Evolutionary conservation across 352 stramenopile genomes (phyloP).

Genomic region (Phytophthora chlamydospora): DNA sequence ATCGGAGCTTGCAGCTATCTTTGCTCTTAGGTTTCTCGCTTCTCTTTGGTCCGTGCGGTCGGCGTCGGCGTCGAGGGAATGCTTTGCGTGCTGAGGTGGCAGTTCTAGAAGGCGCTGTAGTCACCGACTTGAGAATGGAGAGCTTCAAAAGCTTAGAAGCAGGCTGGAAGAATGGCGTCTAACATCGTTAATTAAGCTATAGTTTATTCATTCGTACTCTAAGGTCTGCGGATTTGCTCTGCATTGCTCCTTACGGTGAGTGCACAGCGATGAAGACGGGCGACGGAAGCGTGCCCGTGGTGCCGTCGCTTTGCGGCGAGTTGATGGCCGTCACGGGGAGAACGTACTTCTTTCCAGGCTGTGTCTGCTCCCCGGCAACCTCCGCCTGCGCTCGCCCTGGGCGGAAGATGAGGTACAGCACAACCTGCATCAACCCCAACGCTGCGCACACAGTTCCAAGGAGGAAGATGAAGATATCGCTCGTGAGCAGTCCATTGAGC

Average conservation of each 20-base stretch:
- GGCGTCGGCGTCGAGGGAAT: no score
- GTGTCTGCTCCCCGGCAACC: constrained; percentile 1
- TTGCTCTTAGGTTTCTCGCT: neutral
- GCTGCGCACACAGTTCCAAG: constrained; percentile 30
- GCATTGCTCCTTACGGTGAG: constrained; percentile 15
- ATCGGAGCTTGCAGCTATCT: neutral
- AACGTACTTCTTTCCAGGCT: constrained; percentile 19
- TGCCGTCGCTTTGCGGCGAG: constrained; percentile 11
- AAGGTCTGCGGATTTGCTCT: constrained; percentile 5
- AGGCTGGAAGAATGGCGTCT: neutral
- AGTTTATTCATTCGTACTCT: constrained; percentile 4
- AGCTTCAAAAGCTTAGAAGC: no score
- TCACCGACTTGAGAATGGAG: no score
- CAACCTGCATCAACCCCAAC: constrained; percentile 31
- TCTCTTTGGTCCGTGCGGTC: neutral
- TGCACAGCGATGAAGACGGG: constrained; percentile 30
- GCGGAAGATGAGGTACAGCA: constrained; percentile 35
- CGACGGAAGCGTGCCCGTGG: constrained; percentile 1
- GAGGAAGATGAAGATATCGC: constrained; percentile 48
- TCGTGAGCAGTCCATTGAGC: constrained; percentile 39
- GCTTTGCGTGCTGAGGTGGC: no score
- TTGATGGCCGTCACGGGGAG: constrained; percentile 12
- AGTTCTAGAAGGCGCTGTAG: no score
- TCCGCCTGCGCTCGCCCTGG: constrained; percentile 11
- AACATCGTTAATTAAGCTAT: constrained; percentile 2